Conservation (phyloP, 192 early-diverging fungal genomes). For the Entomortierella parvispora region DNA sequence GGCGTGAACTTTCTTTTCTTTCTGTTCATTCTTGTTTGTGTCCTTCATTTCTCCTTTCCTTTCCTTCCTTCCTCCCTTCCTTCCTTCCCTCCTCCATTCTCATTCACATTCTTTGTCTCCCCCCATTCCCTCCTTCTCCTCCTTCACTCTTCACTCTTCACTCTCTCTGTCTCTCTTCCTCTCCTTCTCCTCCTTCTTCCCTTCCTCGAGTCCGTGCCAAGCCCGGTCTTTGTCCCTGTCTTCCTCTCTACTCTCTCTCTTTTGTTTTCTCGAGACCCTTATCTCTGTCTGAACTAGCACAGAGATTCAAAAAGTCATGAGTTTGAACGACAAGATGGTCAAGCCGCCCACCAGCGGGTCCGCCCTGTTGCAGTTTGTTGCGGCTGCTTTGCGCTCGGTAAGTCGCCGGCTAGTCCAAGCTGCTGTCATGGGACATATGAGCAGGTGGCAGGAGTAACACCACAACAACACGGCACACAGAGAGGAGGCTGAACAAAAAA, state of each 20-base stretch:
- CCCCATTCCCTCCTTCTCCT: neutral
- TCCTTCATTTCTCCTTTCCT: neutral
- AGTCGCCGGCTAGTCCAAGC: neutral
- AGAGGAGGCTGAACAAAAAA: no score
- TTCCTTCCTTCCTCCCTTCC: neutral
- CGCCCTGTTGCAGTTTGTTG: constrained; percentile 39
- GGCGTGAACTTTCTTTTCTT: neutral
- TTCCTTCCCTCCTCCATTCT: neutral
- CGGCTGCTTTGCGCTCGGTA: constrained; percentile 45
- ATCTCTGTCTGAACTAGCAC: no score
- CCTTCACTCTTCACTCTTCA: neutral
- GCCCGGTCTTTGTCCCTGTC: no score
- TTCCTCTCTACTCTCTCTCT: neutral
- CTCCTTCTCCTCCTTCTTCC: neutral
- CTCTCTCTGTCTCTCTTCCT: neutral
- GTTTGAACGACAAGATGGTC: constrained; percentile 10
- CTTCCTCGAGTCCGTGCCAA: no score
- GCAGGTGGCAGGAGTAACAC: no score
- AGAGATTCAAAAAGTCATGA: no score
- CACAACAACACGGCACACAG: no score
- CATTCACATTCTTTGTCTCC: neutral
- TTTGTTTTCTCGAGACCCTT: no score
- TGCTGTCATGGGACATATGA: no score
- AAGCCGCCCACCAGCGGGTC: constrained; percentile 45
- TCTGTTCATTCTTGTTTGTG: neutral